Evolutionary conservation across 2,329 filamentous ascomycete species (phyloP), one percentile per base, ranked within the genome.

Genomic region (Aspergillus chevalieri): DNA sequence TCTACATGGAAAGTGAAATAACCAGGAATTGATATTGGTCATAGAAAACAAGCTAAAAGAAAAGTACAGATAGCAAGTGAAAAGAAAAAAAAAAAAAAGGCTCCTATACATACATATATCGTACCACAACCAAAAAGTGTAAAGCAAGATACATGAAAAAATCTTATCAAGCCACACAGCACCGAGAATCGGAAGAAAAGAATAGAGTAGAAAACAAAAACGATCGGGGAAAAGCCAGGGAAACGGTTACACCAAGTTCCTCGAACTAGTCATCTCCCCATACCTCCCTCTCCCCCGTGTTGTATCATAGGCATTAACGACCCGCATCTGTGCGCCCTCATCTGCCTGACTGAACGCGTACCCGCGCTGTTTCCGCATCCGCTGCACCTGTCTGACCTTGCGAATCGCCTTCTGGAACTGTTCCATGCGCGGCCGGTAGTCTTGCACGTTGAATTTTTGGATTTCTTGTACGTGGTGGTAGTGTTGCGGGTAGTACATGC

Each of bases 381-480:
- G 87, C 74, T 97, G 93, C 38, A 97, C 93, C 72, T 98, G 93
- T 46, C 93, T 84, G 47, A 98, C 93, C 74, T 98, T 98, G 63
- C 93, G 87, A 65, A 98, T 97, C 19, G 93, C 93, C 74, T 98
- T 98, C 74, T 98, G 93, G 78, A 98, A 98, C 73, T 98, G 93
- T 66, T 98, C 93, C 93, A 98, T 98, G 65, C 93, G 85, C 54
- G 93, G 93, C 65, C 93, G 80, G 72, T 98, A 98, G 74, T 98
- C 93, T 74, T 98, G 93, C 52, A 98, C 95, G 63, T 98, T 98
- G 75, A 97, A 98, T 74, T 98, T 98, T 71, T 98, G 93, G 60
- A 98, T 98, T 75, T 98, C 93, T 72, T 98, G 93, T 56, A 98
- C 93, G 69, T 98, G 93, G 62, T 98, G 93, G 65, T 98, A 98